These are phyloP conservation scores for Talaromyces marneffei DNA, from an alignment of 2,329 filamentous ascomycete species.

Conservation along the genomic window DNA sequence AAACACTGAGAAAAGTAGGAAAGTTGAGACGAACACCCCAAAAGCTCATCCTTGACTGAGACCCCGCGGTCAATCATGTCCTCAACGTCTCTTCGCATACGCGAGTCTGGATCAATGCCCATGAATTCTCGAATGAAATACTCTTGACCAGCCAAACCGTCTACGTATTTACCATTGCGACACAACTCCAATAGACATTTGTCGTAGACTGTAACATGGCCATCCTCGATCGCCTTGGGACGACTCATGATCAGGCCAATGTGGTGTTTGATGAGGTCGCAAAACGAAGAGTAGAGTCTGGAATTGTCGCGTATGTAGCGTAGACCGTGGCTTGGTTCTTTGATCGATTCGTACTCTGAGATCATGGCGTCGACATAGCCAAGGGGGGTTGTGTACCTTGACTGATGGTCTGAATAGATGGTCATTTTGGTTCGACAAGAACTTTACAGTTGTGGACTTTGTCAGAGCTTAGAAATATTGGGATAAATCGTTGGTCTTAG, in stretches of 20 bases:
- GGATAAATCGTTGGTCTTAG: too few relatives aligned
- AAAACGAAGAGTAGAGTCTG: conserved; percentile 23
- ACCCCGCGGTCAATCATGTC: conserved; percentile 25
- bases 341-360: conserved; percentile 22
- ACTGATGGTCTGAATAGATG: background rate
- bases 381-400: conserved; percentile 1
- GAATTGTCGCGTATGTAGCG: conserved; percentile 26
- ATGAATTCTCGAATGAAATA: conserved; percentile 37
- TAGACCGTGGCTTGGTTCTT: conserved; percentile 25
- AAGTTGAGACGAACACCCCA: conserved; percentile 19
- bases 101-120: conserved; percentile 24
- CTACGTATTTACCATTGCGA: conserved; percentile 26
- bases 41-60: conserved; percentile 22
- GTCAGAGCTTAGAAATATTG: background rate
- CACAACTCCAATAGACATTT: conserved; percentile 34
- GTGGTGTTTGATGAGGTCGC: conserved; percentile 31
- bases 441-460: background rate
- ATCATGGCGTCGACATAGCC: conserved; percentile 24
- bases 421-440: background rate
- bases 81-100: conserved; percentile 17
- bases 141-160: conserved; percentile 29
- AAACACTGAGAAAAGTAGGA: background rate
- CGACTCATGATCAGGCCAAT: conserved; percentile 31
- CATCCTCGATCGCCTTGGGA: conserved; percentile 29
- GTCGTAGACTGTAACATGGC: conserved; percentile 38